Conservation (phyloP, 306 rosid species). For the Purshia tridentata region DNA sequence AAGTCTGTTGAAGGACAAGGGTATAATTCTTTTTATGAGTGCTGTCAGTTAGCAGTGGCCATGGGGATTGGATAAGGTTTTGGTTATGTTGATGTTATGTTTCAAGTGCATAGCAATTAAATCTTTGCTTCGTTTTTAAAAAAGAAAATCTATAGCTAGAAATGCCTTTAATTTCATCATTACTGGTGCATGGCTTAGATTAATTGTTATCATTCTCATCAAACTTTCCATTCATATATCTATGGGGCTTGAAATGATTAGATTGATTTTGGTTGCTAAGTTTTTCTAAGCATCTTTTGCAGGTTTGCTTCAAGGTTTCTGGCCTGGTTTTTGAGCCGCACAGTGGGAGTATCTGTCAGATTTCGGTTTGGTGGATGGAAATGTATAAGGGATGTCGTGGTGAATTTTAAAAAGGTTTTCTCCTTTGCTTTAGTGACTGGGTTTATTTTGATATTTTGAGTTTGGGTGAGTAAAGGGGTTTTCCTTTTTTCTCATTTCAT, state of each 20-base stretch:
- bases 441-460: constrained; percentile 18
- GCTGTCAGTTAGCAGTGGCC: too few relatives aligned
- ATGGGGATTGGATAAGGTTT: too few relatives aligned
- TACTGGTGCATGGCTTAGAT: constrained; percentile 8
- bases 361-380: constrained; percentile 97
- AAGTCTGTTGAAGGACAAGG: too few relatives aligned
- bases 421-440: constrained; percentile 24
- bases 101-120: too few relatives aligned
- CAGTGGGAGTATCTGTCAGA: constrained; percentile 80
- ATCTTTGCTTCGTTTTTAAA: too few relatives aligned
- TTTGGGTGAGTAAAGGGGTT: constrained; percentile 17
- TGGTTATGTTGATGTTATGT: too few relatives aligned
- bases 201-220: constrained; percentile 11
- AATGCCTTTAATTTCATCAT: constrained; percentile 9
- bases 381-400: constrained; percentile 76
- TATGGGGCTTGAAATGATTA: constrained; percentile 10
- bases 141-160: neutral
- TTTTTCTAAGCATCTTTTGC: constrained; percentile 30
- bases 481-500: constrained; percentile 8
- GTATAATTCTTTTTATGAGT: too few relatives aligned
- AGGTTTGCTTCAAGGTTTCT: constrained; percentile 82
- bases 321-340: constrained; percentile 89
- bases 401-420: constrained; percentile 87
- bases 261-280: constrained; percentile 21
- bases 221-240: constrained; percentile 7